A percentile compares a stretch with the other conserved stretches of the same genome.
phyloP scores from a whole-genome alignment of 768 basidiomycete genomes.

The Coprinellus micaceus region DNA sequence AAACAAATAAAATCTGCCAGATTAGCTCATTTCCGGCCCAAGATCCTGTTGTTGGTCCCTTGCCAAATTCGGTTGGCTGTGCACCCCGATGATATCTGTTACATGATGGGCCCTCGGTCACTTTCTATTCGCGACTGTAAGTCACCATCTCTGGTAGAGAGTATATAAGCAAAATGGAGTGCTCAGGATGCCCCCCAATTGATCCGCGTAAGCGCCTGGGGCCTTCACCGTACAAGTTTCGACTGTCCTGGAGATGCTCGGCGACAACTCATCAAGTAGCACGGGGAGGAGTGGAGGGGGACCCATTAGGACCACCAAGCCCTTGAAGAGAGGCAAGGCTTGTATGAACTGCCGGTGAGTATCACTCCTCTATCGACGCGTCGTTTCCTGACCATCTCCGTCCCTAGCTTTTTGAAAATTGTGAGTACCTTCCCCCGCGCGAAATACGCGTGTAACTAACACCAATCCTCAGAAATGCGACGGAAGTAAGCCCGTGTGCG shows the following conservation, averaged over 20 bases:
- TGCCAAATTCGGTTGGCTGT: conserved; percentile 8
- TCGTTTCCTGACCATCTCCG: not conserved
- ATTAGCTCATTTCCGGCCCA: not conserved
- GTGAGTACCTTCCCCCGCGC: conserved; percentile 28
- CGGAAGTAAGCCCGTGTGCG: conserved; percentile 59
- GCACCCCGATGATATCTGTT: conserved; percentile 2
- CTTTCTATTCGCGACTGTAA: conserved; percentile 1
- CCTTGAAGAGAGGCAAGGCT: conserved; percentile 51
- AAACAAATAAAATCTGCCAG: not conserved
- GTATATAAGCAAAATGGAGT: conserved; percentile 36
- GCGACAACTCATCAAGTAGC: conserved; percentile 23
- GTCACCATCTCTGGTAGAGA: not conserved
- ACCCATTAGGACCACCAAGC: conserved; percentile 33
- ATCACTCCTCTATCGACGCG: not conserved
- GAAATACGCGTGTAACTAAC: no score
- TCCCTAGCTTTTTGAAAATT: conserved; percentile 45
- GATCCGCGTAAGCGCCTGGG: conserved; percentile 34
- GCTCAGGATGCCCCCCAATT: conserved; percentile 21
- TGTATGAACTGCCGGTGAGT: conserved; percentile 52
- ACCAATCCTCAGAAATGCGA: conserved; percentile 52
- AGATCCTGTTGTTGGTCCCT: not conserved
- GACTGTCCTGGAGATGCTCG: conserved; percentile 36
- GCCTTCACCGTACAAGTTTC: conserved; percentile 17
- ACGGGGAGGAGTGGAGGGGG: conserved; percentile 28
- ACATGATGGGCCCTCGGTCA: not conserved